Evolutionary conservation across 192 early-diverging fungal genomes (phyloP).

Genomic region (Coemansia sp.): DNA sequence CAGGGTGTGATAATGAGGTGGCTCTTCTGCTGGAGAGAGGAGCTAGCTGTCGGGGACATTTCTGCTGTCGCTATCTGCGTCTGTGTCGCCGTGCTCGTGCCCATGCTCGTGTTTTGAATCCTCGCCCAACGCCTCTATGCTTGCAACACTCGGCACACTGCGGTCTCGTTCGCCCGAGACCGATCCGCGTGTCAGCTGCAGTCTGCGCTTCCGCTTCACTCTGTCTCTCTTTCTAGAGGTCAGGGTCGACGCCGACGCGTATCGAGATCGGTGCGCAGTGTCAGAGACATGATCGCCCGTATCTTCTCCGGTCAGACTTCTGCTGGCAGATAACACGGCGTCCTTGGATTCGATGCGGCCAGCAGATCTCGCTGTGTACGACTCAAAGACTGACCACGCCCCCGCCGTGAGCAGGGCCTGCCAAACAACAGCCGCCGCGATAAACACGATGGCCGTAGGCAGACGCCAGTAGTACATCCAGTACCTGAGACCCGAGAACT

Average conservation of each 20-base stretch:
- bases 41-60: not conserved
- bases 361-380: conserved; percentile 16
- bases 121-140: not conserved
- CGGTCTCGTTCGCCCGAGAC: not conserved
- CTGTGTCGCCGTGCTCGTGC: not conserved
- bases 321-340: not conserved
- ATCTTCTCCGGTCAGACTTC: not conserved
- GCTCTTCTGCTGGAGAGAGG: not conserved
- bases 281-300: not conserved
- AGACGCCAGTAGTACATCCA: conserved; percentile 76
- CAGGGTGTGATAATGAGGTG: no score
- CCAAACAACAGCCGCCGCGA: conserved; percentile 58
- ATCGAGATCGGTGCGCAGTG: not conserved
- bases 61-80: not conserved
- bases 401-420: conserved; percentile 45
- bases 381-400: conserved; percentile 49
- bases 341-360: not conserved
- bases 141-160: not conserved
- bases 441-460: conserved; percentile 62
- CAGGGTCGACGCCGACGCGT: not conserved
- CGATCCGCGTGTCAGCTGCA: not conserved
- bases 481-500: conserved; percentile 70
- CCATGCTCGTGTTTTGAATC: not conserved
- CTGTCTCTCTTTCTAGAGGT: not conserved
- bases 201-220: not conserved